A percentile compares a stretch with the other conserved stretches of the same genome.
Conservation (phyloP, 805 yeast species). For the Suhomyces canberraensis region DNA sequence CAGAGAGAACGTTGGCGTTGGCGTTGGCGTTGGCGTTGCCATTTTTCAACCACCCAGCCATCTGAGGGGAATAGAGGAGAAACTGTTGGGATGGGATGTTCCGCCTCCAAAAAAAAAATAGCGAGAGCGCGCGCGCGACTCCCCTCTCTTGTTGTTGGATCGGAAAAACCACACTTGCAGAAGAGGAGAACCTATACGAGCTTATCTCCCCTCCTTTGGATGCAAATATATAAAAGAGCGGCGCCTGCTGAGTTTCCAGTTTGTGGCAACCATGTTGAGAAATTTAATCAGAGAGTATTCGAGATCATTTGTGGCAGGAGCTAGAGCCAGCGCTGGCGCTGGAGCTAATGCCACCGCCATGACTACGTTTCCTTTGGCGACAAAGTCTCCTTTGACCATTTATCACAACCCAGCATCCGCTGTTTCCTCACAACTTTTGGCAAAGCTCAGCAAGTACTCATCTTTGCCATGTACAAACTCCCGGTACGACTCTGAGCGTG, state of each 20-base stretch:
- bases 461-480: constrained; percentile 17
- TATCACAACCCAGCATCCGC: constrained; percentile 30
- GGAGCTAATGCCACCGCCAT: background rate
- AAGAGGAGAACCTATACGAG: constrained; percentile 2
- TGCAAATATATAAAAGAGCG: constrained; percentile 3
- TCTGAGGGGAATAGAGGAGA: background rate
- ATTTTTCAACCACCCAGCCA: background rate
- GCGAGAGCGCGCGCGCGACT: constrained; percentile 1
- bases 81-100: background rate
- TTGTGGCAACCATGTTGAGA: constrained; percentile 3
- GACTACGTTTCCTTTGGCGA: background rate
- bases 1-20: no score
- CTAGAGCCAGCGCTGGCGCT: constrained; percentile 3
- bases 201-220: constrained; percentile 6
- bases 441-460: constrained; percentile 17
- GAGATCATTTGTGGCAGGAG: constrained; percentile 2
- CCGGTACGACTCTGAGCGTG: constrained; percentile 5
- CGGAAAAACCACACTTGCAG: constrained; percentile 3
- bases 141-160: constrained; percentile 1
- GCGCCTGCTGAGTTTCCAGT: background rate
- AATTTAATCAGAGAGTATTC: constrained; percentile 1
- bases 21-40: no score
- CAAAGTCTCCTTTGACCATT: constrained; percentile 18
- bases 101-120: background rate
- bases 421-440: constrained; percentile 24